phyloP scores from a whole-genome alignment of 306 rosid species.

The Medicago lupulina region DNA sequence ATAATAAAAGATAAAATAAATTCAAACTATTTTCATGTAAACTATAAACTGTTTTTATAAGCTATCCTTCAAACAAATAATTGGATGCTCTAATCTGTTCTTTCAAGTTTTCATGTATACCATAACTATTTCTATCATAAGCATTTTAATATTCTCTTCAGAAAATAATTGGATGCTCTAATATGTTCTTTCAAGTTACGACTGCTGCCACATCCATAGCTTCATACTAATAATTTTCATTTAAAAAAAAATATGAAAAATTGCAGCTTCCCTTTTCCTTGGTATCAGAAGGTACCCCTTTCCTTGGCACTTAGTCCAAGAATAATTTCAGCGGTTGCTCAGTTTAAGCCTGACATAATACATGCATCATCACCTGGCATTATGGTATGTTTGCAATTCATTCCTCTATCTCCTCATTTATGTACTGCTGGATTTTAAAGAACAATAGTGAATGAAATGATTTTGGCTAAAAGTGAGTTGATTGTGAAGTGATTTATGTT shows the following conservation, averaged over 20 bases:
- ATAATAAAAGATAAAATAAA: no score
- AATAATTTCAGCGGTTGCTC: conserved; percentile 50
- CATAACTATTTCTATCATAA: no score
- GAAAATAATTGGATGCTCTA: not conserved
- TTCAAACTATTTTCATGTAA: no score
- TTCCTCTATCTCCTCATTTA: conserved; percentile 20
- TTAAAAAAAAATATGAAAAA: conserved; percentile 9
- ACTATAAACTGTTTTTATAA: no score
- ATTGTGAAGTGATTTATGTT: no score
- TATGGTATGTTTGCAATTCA: conserved; percentile 40
- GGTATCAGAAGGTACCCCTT: conserved; percentile 54
- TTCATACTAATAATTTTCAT: conserved; percentile 31
- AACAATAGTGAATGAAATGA: not conserved
- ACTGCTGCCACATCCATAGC: not conserved
- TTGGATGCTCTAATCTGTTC: no score
- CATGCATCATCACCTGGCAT: conserved; percentile 53
- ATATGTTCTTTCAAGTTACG: conserved; percentile 28
- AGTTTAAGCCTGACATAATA: conserved; percentile 55
- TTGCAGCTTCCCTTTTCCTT: conserved; percentile 50
- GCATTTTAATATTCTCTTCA: no score
- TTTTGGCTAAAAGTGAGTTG: no score
- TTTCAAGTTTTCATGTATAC: no score
- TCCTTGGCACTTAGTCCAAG: conserved; percentile 57
- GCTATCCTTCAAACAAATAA: no score
- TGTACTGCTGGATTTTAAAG: not conserved